Conservation (phyloP, 352 stramenopile genomes). For the Thraustochytrium sp. region DNA sequence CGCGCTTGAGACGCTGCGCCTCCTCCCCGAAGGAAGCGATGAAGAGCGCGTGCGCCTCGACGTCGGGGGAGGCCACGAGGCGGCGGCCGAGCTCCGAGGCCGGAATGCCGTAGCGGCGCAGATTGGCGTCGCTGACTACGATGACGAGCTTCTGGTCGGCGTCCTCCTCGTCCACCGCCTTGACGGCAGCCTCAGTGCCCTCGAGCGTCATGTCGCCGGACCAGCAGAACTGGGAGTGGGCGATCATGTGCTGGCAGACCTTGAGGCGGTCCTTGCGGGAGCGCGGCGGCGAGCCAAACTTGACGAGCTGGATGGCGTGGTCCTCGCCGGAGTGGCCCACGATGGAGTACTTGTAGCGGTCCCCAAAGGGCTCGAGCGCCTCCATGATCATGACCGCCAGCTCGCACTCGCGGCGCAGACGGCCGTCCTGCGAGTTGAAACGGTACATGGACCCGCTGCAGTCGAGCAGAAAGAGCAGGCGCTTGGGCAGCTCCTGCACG, state of each 20-base stretch:
- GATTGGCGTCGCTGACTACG: constrained; percentile 88
- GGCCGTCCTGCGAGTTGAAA: constrained; percentile 87
- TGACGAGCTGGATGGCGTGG: constrained; percentile 74
- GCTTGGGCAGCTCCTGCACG: constrained; percentile 59
- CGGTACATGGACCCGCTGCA: constrained; percentile 82
- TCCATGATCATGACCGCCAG: constrained; percentile 93
- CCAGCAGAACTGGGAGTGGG: constrained; percentile 87
- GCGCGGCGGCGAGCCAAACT: constrained; percentile 68
- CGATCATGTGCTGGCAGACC: constrained; percentile 84
- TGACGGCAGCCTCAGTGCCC: constrained; percentile 72
- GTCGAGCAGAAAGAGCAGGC: constrained; percentile 84
- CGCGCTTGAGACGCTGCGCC: constrained; percentile 59
- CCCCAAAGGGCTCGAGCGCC: constrained; percentile 75
- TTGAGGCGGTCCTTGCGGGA: constrained; percentile 78
- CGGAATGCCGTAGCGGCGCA: constrained; percentile 79
- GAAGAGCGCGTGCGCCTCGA: constrained; percentile 51
- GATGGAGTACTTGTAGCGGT: constrained; percentile 81
- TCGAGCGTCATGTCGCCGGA: constrained; percentile 87
- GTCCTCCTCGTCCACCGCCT: constrained; percentile 62
- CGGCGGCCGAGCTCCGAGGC: constrained; percentile 48
- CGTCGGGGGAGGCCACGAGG: constrained; percentile 46
- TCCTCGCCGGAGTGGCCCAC: constrained; percentile 54
- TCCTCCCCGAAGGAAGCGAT: constrained; percentile 64
- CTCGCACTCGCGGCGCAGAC: constrained; percentile 82
- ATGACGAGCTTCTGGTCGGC: constrained; percentile 77